Evolutionary conservation across 371 early-diverging fungal genomes (phyloP).

Genomic region (Mortierella sp.): DNA sequence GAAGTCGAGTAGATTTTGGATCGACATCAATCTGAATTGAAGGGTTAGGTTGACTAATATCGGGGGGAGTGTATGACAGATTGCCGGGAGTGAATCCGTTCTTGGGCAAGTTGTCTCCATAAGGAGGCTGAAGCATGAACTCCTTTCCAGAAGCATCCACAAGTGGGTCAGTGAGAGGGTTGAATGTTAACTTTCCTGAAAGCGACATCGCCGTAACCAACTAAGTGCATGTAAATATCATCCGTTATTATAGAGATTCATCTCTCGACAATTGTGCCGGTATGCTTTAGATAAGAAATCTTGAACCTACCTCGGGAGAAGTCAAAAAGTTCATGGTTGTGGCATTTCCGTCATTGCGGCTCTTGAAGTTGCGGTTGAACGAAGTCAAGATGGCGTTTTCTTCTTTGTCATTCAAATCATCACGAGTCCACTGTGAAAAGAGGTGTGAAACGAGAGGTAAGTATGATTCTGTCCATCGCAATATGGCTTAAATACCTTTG

Average conservation of each 20-base stretch:
- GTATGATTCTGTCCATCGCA: neutral
- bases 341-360: slow-evolving; percentile 96
- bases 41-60: slow-evolving; percentile 70
- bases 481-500: neutral
- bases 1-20: slow-evolving; percentile 85
- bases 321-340: slow-evolving; percentile 95
- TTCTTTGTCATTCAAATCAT: slow-evolving; percentile 74
- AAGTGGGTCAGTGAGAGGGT: slow-evolving; percentile 90
- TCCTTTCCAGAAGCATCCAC: slow-evolving; percentile 75
- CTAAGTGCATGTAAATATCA: slow-evolving; percentile 25
- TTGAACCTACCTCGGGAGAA: slow-evolving; percentile 82
- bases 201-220: slow-evolving; percentile 95
- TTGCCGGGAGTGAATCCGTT: slow-evolving; percentile 89
- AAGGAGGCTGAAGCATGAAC: slow-evolving; percentile 87
- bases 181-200: slow-evolving; percentile 89
- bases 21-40: slow-evolving; percentile 74
- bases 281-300: neutral
- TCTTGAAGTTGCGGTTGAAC: slow-evolving; percentile 97
- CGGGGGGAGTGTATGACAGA: slow-evolving; percentile 69
- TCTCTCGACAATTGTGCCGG: neutral
- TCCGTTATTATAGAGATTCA: neutral
- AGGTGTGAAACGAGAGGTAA: neutral
- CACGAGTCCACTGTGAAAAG: slow-evolving; percentile 89
- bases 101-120: slow-evolving; percentile 88
- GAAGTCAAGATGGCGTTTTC: slow-evolving; percentile 95